These are phyloP conservation scores for Trichoderma lentiforme DNA, from an alignment of 2,329 filamentous ascomycete species.

Conservation along the genomic window DNA sequence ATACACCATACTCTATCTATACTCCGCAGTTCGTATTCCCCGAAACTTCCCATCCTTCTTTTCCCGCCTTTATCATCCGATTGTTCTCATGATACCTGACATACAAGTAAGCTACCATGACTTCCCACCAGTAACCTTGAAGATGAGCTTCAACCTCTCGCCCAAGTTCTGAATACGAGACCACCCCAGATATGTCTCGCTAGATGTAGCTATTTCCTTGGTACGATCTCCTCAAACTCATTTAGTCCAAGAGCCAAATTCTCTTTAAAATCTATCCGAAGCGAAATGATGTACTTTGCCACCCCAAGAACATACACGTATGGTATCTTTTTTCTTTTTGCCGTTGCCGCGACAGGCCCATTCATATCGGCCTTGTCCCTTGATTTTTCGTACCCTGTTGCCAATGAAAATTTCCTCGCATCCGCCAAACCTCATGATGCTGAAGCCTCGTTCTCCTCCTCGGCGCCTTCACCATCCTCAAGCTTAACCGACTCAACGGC, in stretches of 20 bases:
- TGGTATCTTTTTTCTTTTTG: not conserved
- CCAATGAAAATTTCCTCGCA: not conserved
- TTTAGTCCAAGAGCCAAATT: not conserved
- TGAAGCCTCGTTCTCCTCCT: conserved; percentile 12
- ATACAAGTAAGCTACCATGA: not conserved
- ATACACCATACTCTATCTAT: not conserved
- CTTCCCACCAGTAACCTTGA: not conserved
- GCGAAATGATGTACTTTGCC: not conserved
- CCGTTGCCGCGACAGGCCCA: not conserved
- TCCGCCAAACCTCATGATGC: not conserved
- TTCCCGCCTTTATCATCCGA: not conserved
- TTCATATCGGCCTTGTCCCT: not conserved
- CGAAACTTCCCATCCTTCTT: not conserved
- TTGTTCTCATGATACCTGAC: not conserved
- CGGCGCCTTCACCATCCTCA: conserved; percentile 30
- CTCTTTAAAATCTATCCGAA: not conserved
- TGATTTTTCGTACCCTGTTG: not conserved
- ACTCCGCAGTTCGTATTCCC: not conserved
- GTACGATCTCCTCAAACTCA: too few species aligned
- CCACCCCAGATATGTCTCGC: not conserved
- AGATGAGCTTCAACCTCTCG: not conserved
- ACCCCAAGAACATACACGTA: not conserved
- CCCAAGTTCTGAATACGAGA: not conserved
- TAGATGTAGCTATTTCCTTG: not conserved
- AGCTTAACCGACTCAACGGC: conserved; percentile 40